Evolutionary conservation across 2,329 filamentous ascomycete species (phyloP).

Genomic region (Scedosporium aurantiacum): DNA sequence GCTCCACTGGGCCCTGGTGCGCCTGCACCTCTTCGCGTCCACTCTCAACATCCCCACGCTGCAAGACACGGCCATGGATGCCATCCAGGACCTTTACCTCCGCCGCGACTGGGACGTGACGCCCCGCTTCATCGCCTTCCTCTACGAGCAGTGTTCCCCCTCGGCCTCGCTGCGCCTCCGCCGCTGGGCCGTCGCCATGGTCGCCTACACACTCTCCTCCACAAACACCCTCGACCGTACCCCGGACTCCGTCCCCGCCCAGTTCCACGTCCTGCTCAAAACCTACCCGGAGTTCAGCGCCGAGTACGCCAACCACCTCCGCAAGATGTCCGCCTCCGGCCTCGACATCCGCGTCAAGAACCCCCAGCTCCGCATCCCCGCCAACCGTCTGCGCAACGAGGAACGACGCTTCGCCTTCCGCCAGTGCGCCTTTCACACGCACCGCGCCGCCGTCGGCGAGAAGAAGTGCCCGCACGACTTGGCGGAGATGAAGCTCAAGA

Average conservation of each 20-base stretch:
- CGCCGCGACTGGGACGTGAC: constrained; percentile 47
- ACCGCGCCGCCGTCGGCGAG: constrained; percentile 42
- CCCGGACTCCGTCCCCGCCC: constrained; percentile 16
- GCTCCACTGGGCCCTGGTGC: constrained; percentile 45
- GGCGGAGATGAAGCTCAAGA: neutral
- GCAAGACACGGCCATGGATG: constrained; percentile 47
- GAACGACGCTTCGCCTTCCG: constrained; percentile 50
- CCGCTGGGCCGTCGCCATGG: constrained; percentile 50
- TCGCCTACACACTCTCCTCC: constrained; percentile 40
- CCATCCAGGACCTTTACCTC: constrained; percentile 48
- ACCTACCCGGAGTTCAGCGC: constrained; percentile 32
- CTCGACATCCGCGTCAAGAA: constrained; percentile 47
- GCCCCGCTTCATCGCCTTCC: constrained; percentile 35
- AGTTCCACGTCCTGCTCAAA: constrained; percentile 32
- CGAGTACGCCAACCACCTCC: constrained; percentile 41
- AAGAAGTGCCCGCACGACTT: constrained; percentile 37
- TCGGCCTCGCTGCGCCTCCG: constrained; percentile 39
- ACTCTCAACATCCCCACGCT: constrained; percentile 36
- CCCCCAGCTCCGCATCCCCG: constrained; percentile 46
- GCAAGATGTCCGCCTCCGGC: constrained; percentile 38
- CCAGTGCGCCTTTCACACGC: constrained; percentile 50
- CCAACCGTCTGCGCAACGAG: constrained; percentile 43
- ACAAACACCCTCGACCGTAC: constrained; percentile 14
- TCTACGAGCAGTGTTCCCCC: constrained; percentile 43
- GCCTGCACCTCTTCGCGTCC: constrained; percentile 46